Conservation (phyloP, 2,329 filamentous ascomycete species). For the Stenocarpella maydis region DNA sequence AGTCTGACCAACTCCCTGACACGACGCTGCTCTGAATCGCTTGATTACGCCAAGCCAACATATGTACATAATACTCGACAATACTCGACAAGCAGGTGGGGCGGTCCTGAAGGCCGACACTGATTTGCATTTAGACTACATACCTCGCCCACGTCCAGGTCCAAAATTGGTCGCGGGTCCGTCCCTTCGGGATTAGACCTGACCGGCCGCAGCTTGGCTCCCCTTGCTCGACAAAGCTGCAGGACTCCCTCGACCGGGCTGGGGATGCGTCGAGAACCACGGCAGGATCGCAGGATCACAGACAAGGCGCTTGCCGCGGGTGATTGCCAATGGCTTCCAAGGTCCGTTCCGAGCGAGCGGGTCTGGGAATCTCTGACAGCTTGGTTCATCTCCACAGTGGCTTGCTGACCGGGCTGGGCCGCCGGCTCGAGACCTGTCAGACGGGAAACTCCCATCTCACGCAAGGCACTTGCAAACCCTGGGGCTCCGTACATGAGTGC, state of each 20-base stretch:
- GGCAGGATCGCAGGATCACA: constrained; percentile 9
- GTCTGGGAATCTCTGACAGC: constrained; percentile 18
- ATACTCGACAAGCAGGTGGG: constrained; percentile 8
- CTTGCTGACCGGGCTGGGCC: constrained; percentile 22
- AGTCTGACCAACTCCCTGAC: neutral
- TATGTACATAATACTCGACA: no score
- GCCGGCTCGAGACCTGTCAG: constrained; percentile 16
- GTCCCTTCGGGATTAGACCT: neutral
- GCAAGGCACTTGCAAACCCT: neutral
- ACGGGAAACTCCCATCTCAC: constrained; percentile 15
- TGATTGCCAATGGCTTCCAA: constrained; percentile 9
- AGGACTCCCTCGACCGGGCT: neutral
- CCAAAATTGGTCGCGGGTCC: neutral
- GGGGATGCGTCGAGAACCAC: neutral
- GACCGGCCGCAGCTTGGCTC: neutral
- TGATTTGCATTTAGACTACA: neutral
- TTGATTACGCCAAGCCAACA: constrained; percentile 3
- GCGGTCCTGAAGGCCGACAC: constrained; percentile 12
- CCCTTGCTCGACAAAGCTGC: neutral
- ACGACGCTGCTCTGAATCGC: neutral
- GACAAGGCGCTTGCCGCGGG: constrained; percentile 6
- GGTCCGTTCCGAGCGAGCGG: constrained; percentile 26
- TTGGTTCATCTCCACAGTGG: constrained; percentile 20
- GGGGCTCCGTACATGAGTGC: neutral
- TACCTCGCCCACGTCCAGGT: neutral